phyloP scores from a whole-genome alignment of 148 eudicot genomes.

The Diospyros kaki region DNA sequence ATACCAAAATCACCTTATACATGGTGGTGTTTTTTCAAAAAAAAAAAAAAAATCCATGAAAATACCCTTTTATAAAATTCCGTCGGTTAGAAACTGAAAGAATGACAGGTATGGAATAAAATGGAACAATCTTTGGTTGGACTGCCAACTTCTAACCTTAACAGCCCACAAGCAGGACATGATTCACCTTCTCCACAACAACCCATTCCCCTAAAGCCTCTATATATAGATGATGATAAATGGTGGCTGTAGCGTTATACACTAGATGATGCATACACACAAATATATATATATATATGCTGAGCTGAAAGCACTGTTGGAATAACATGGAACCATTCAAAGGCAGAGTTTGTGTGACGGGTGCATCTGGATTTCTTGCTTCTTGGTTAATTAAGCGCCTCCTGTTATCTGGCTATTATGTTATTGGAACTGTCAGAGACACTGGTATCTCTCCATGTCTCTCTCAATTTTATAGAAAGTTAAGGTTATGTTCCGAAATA shows the following conservation, averaged over 20 bases:
- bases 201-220: neutral
- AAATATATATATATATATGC: neutral
- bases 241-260: neutral
- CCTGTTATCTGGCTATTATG: constrained; percentile 64
- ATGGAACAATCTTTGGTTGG: neutral
- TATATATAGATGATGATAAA: neutral
- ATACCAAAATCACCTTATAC: no score
- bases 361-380: constrained; percentile 87
- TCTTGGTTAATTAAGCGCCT: constrained; percentile 87
- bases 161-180: constrained; percentile 15
- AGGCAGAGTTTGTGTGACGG: constrained; percentile 88
- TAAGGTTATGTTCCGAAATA: neutral
- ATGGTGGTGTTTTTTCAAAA: no score
- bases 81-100: no score
- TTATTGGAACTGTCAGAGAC: constrained; percentile 80
- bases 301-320: neutral
- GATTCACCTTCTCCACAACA: constrained; percentile 17
- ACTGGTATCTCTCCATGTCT: constrained; percentile 41
- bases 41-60: no score
- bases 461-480: neutral
- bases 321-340: constrained; percentile 8
- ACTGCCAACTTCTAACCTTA: constrained; percentile 9
- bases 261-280: neutral
- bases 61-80: no score
- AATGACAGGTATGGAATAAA: no score